phyloP scores from a whole-genome alignment of 176 grass and related monocot species.

The Dactylis glomerata region DNA sequence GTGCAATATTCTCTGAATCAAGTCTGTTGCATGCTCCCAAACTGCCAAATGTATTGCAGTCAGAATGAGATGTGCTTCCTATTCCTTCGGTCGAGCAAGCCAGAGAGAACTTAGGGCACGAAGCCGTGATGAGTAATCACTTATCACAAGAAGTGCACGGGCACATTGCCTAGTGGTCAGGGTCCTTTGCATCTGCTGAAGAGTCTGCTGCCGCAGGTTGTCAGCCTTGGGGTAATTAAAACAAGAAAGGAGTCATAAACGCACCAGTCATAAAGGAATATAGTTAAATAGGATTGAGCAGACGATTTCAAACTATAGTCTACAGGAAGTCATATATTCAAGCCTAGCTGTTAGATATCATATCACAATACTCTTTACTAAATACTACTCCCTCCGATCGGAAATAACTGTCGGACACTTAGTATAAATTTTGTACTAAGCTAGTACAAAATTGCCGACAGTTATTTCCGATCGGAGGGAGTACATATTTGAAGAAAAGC shows the following conservation, averaged over 20 bases:
- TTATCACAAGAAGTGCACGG: constrained; percentile 76
- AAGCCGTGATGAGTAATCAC: constrained; percentile 88
- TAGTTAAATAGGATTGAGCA: constrained; percentile 8
- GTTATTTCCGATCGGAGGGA: no score
- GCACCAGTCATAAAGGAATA: not conserved
- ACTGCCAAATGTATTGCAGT: constrained; percentile 11
- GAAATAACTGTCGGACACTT: no score
- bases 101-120: constrained; percentile 95
- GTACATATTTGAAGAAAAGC: constrained; percentile 8
- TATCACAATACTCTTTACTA: not conserved
- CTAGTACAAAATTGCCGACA: no score
- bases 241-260: constrained; percentile 26
- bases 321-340: not conserved
- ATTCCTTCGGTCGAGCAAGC: constrained; percentile 92
- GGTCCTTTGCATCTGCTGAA: constrained; percentile 89
- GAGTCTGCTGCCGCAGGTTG: constrained; percentile 86
- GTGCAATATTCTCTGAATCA: constrained; percentile 46
- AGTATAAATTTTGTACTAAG: no score
- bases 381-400: no score
- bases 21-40: constrained; percentile 28
- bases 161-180: constrained; percentile 84
- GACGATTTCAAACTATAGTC: not conserved
- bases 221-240: constrained; percentile 64
- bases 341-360: not conserved
- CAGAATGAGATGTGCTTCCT: constrained; percentile 21